Evolutionary conservation across 2,329 filamentous ascomycete genomes (phyloP), one percentile per base, ranked within the genome.

Genomic region (Aureobasidium sp.): DNA sequence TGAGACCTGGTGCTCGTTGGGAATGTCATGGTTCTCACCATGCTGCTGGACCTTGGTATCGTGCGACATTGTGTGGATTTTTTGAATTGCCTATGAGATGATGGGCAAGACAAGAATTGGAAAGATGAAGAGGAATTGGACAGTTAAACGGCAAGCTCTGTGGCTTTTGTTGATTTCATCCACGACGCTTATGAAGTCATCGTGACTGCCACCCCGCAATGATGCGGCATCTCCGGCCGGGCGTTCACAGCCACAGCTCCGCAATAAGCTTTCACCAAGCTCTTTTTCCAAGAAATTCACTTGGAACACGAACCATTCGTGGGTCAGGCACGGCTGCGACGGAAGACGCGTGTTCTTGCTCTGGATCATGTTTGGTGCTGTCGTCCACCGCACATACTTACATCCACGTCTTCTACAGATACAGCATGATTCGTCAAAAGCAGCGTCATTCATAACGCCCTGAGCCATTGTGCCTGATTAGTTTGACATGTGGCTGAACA

Each of bases 1-100:
- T 67, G 78, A 67, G 43, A 81, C 69, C 51, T 73, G 75, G 69
- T 79, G 75, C 62, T 81, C 73, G 1, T 75, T 36, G 5, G 82
- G 82, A 59, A 85, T 83, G 8, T 82, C 67, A 39, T 62, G 41
- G 36, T 55, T 59, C 43, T 59, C 55, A 27, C 55, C 55, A 20
- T 59, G 55, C 32, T 59, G 55, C n/a, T 59, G 55, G 10, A 59
- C 55, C 17, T 48, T 59, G 41, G 43, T 48, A 27, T 56, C 52
- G 37, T 56, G 52, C 26, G 53, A 57, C 53, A 57, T 57, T 32
- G 9, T 46, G 26, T 36, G 46, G 32, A 4, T 41, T 3, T 6
- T 47, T 47, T 20, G 39, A 56, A 24, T 56, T 34, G 52, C 39
- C 41, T 56, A 27, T 44, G 9, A 13, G 43, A 39, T 12, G 3